phyloP scores from a whole-genome alignment of 345 rosid species.

The Acer yangbiense region DNA sequence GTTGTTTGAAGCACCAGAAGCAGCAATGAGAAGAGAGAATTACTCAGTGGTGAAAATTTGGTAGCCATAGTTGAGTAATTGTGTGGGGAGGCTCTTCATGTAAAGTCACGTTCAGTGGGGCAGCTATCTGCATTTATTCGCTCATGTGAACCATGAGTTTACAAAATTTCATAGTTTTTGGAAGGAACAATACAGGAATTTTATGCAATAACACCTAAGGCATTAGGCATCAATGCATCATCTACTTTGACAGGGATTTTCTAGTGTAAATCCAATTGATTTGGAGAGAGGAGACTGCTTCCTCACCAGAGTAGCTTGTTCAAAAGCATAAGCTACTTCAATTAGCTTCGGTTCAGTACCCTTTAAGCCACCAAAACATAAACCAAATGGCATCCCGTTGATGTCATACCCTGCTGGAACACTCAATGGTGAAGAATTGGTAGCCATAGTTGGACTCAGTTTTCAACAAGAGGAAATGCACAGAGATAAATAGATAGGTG shows the following conservation, averaged over 20 bases:
- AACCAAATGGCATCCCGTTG: no score
- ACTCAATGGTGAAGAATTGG: not conserved
- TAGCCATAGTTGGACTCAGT: slow-evolving; percentile 20
- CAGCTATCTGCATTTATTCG: no score
- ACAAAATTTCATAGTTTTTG: no score
- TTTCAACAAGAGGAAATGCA: no score
- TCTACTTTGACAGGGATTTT: not conserved
- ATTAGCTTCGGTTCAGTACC: slow-evolving; percentile 41
- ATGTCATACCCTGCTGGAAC: no score
- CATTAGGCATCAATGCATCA: not conserved
- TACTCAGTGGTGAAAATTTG: not conserved
- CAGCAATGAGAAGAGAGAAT: slow-evolving; percentile 9
- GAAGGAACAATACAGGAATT: not conserved
- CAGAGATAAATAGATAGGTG: no score
- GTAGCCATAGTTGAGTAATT: slow-evolving; percentile 19
- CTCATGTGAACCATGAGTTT: no score
- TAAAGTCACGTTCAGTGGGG: no score
- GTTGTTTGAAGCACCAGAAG: slow-evolving; percentile 15
- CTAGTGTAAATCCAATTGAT: not conserved
- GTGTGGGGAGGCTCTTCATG: no score
- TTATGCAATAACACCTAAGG: not conserved
- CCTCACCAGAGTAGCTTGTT: slow-evolving; percentile 33
- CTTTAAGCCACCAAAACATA: slow-evolving; percentile 14
- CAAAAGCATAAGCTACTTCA: slow-evolving; percentile 47
- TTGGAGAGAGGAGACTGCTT: slow-evolving; percentile 24